A percentile compares a stretch with the other conserved stretches of the same genome.
These are phyloP conservation scores for Fusarium brachygibbosum DNA, from an alignment of 2,329 filamentous ascomycete species.

Conservation along the genomic window DNA sequence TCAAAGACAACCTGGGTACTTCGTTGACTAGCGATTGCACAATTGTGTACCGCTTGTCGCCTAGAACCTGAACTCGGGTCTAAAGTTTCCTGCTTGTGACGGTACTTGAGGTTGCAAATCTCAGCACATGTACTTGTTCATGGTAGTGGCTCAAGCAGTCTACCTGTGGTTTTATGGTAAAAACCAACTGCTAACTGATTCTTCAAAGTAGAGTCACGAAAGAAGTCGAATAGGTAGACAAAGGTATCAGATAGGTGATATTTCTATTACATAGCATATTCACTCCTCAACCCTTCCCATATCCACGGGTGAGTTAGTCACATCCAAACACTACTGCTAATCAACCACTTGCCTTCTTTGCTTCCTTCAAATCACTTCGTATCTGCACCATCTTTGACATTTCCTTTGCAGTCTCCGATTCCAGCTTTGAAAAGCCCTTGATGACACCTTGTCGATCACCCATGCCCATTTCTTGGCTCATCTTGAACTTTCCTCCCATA, in stretches of 20 bases:
- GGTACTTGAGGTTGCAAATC: no score
- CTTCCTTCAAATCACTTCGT: constrained; percentile 49
- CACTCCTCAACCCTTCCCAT: no score
- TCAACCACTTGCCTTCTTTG: constrained; percentile 25
- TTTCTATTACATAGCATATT: no score
- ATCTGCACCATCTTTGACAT: constrained; percentile 54
- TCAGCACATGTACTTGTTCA: no score
- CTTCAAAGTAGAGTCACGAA: no score
- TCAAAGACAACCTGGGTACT: background rate
- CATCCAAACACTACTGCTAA: no score
- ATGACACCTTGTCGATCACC: constrained; percentile 70
- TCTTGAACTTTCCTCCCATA: constrained; percentile 74
- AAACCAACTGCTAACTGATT: no score
- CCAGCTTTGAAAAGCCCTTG: constrained; percentile 63
- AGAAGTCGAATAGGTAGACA: no score
- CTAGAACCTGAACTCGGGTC: background rate
- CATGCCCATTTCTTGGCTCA: constrained; percentile 71
- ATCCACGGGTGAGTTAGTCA: no score
- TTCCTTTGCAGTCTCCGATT: constrained; percentile 48
- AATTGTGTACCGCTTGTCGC: background rate
- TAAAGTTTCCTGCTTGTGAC: background rate
- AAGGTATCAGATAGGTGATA: no score
- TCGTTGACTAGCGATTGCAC: background rate
- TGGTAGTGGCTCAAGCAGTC: no score
- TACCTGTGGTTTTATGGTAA: no score